Percentiles rank a stretch among this genome's conserved stretches.
phyloP scores from a whole-genome alignment of 2,329 filamentous ascomycete species.

The Sarocladium kiliense region DNA sequence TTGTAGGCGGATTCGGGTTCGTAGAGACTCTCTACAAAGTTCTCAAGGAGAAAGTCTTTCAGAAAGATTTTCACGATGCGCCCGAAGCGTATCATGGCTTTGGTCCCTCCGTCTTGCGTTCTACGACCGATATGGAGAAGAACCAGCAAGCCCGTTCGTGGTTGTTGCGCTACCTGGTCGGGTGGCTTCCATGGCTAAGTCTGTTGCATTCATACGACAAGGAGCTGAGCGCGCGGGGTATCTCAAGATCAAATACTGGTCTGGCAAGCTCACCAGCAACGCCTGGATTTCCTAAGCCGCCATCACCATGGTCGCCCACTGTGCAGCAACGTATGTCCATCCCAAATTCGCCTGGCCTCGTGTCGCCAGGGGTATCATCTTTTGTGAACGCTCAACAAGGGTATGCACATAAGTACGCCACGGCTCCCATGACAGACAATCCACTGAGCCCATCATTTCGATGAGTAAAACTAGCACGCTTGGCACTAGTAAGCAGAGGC shows the following conservation, averaged over 20 bases:
- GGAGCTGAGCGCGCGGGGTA: constrained; percentile 6
- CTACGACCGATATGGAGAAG: constrained; percentile 9
- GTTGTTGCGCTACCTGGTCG: constrained; percentile 15
- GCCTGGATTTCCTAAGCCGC: background rate
- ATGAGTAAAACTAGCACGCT: no score
- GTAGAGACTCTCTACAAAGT: constrained; percentile 14
- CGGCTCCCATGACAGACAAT: background rate
- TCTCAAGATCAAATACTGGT: constrained; percentile 8
- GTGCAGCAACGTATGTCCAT: constrained; percentile 1
- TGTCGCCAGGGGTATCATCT: background rate
- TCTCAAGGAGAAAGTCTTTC: constrained; percentile 12
- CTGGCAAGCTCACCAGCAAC: background rate
- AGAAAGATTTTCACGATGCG: constrained; percentile 9
- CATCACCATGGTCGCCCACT: constrained; percentile 1
- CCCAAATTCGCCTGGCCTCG: background rate
- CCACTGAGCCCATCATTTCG: background rate
- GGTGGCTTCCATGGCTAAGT: constrained; percentile 19
- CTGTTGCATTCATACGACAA: constrained; percentile 14
- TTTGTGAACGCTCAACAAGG: background rate
- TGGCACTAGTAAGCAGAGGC: background rate
- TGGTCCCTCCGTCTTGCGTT: constrained; percentile 4
- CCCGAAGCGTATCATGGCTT: background rate
- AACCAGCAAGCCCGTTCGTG: background rate
- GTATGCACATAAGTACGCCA: background rate
- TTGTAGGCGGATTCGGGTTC: constrained; percentile 18